Base-by-base conservation (phyloP, 2,329 filamentous ascomycete species). In the Rhynchosporium agropyri region DNA sequence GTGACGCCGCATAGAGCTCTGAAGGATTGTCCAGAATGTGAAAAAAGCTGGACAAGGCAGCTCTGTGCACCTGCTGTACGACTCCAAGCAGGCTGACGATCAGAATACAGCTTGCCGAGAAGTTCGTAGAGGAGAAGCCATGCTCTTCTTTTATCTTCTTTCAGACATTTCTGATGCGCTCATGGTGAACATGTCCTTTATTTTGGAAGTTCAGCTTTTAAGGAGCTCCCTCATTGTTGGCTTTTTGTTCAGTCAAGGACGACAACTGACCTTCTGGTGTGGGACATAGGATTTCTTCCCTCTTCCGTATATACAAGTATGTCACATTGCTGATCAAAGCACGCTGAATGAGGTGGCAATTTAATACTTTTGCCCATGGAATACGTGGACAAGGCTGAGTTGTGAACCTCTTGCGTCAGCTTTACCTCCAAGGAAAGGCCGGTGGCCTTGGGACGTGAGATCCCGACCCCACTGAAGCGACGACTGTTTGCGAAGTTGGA, bases 341-440 rank as follows among this genome's bases (percentile, higher is more conserved):
- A 38, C 43, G 13, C 36, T 61, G 50, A 20, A 33, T 50, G 50
- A 54, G 58, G 50, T 48, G 58, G 58, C 38, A 61, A 54, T 20
- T 60, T 38, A 15, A 38, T 28, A 33, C 38, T 20, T 26, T 28
- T 36, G 33, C 5, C 33, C 33, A 10, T 36, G 33, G 33, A 36
- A 40, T 61, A 51, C 58, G 42, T 46, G 33, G 53, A 62, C 63
- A 60, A 65, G 63, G 63, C 63, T 65, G 63, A 65, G 59, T 57
- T 40, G 31, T 53, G 50, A 48, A 57, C 48, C 13, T 46, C 29
- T 57, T 61, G 48, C 63, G 60, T 64, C 63, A 64, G 63, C 63
- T 57, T 65, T 46, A 42, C 53, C 20, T 61, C 31, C 26, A 49
- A 26, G 46, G 59, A 54, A 58, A 36, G 33, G 6, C 33, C 33